These are phyloP conservation scores for Brassica cretica DNA, from an alignment of 345 rosid genomes.

Conservation along the genomic window DNA sequence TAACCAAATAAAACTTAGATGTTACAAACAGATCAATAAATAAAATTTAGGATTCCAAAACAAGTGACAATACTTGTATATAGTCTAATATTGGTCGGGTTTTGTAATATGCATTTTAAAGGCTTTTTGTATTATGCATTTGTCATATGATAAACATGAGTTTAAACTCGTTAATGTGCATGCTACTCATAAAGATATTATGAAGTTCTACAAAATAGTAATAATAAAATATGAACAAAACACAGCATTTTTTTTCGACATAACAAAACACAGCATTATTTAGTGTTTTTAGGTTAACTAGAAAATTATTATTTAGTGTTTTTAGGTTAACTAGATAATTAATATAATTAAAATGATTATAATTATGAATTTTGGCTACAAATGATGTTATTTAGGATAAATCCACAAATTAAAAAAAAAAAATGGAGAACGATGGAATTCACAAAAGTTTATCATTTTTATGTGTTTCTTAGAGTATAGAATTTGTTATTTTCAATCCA, in stretches of 20 bases:
- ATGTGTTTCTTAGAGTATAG: background rate
- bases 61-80: background rate
- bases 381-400: background rate
- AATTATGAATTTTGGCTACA: background rate
- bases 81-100: background rate
- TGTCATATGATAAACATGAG: background rate
- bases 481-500: slow-evolving; percentile 6
- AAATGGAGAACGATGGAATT: background rate
- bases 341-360: no score
- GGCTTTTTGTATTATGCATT: background rate
- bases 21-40: background rate
- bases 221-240: no score
- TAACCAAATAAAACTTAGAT: background rate
- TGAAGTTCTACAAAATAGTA: no score
- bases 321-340: no score
- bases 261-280: no score
- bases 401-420: background rate
- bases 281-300: no score
- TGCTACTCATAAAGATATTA: no score
- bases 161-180: background rate
- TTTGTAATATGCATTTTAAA: background rate
- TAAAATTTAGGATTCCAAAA: background rate
- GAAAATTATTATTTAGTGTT: no score
- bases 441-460: background rate
- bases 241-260: no score